phyloP scores from a whole-genome alignment of 495 filamentous ascomycete genomes.

The Daldinia vernicosa region DNA sequence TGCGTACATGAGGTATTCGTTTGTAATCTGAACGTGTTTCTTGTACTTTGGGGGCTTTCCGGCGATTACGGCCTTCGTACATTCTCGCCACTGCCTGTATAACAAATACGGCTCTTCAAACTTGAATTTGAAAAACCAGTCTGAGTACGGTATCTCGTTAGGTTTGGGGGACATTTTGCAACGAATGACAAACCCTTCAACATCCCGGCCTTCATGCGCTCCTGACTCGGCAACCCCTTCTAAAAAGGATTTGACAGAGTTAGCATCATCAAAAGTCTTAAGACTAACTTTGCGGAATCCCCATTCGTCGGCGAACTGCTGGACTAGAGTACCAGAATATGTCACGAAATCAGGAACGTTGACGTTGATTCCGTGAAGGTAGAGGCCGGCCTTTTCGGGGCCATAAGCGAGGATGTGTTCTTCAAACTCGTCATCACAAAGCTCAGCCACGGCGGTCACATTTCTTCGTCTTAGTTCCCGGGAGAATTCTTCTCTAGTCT shows the following conservation, averaged over 20 bases:
- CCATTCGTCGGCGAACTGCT: constrained; percentile 91
- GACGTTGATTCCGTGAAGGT: constrained; percentile 94
- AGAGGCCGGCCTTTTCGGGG: constrained; percentile 85
- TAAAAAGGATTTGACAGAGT: constrained; percentile 78
- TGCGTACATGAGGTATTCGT: constrained; percentile 87
- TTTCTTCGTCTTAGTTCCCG: constrained; percentile 79
- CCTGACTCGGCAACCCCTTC: constrained; percentile 85
- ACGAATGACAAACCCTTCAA: constrained; percentile 95
- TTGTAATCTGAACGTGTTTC: constrained; percentile 90
- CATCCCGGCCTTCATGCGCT: constrained; percentile 86
- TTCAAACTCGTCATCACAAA: constrained; percentile 95
- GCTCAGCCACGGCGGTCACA: constrained; percentile 91
- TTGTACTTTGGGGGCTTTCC: constrained; percentile 77
- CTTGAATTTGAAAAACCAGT: constrained; percentile 99
- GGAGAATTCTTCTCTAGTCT: constrained; percentile 79
- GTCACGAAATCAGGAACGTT: constrained; percentile 91
- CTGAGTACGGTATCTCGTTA: constrained; percentile 62
- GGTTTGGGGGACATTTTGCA: constrained; percentile 68
- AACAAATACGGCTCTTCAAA: constrained; percentile 98
- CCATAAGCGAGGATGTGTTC: constrained; percentile 95
- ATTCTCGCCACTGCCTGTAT: constrained; percentile 98
- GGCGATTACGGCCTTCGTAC: constrained; percentile 86
- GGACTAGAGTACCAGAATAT: constrained; percentile 77
- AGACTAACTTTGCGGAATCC: constrained; percentile 91
- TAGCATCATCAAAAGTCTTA: constrained; percentile 76